These are phyloP conservation scores for Niebla homalea DNA, from an alignment of 495 filamentous ascomycete genomes.

Conservation along the genomic window DNA sequence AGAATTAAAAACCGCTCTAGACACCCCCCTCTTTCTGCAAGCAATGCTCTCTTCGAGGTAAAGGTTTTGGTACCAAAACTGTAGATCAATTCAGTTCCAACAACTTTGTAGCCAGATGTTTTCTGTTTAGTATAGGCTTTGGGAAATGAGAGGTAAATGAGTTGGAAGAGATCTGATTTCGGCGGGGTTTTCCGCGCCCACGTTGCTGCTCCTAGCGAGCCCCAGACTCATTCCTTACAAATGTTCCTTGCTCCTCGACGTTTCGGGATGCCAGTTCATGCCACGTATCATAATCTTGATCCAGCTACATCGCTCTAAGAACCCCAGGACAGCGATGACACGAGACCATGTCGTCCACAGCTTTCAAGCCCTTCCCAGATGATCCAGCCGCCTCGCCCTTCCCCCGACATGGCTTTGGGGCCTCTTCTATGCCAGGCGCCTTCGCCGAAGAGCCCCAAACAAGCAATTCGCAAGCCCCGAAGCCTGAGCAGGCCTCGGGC, in stretches of 20 bases:
- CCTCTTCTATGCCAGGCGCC: conserved; percentile 12
- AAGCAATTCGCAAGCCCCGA: not conserved
- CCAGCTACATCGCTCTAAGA: not conserved
- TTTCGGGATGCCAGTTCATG: conserved; percentile 22
- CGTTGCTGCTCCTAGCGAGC: too few relatives aligned
- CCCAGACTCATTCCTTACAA: too few relatives aligned
- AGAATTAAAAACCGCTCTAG: too few relatives aligned
- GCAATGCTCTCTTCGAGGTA: too few relatives aligned
- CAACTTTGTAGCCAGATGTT: too few relatives aligned
- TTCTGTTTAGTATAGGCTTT: too few relatives aligned
- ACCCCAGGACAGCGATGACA: conserved; percentile 15
- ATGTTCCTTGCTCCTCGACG: not conserved
- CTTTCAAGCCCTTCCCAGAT: conserved; percentile 19
- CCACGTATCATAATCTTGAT: not conserved
- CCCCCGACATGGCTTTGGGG: not conserved
- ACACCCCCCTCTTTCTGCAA: too few relatives aligned
- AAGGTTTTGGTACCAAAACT: too few relatives aligned
- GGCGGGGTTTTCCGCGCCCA: too few relatives aligned
- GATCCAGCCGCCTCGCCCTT: conserved; percentile 11
- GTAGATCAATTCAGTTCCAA: too few relatives aligned
- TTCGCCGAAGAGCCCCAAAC: conserved; percentile 11
- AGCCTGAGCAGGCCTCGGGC: not conserved
- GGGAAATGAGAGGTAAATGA: too few relatives aligned
- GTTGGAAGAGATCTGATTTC: too few relatives aligned
- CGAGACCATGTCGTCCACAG: conserved; percentile 8